Base-by-base conservation (phyloP, 768 basidiomycete species). In the Lentinula edodes region DNA sequence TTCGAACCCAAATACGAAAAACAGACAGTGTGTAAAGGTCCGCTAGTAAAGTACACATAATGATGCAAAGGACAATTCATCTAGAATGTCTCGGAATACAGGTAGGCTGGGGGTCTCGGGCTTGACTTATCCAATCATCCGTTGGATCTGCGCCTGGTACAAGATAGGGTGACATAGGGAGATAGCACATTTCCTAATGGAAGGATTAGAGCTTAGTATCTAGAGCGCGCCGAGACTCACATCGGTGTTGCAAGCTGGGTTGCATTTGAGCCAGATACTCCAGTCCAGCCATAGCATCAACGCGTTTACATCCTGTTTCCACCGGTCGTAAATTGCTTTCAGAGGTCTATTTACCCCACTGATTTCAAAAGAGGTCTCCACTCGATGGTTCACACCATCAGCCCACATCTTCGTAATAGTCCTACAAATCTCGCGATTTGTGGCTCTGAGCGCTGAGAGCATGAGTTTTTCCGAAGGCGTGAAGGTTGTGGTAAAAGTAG, bases 361-460 rank as follows among this genome's bases (percentile, higher is more conserved):
- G 23, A 13, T 28, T 12, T 6, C 7, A n/a, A 16, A 28, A 12
- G 39, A 13, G 46, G n/a, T 45, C 7, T 32, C 42, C 28, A 58
- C 8, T 28, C 18, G 41, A 23, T 58, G 28, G n/a, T 51, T 51
- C 6, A 63, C 65, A 41, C 68, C 68, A 45, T 69, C 48, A 34
- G 66, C 62, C 68, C 68, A 69, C 35, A 66, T 61, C 20, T 42
- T 28, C 4, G 64, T 64, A 18, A 69, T 48, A 6, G 61, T 52
- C 15, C 68, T 62, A 28, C 67, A 69, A 9, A 69, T 69, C 58
- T 69, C 67, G n/a, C 63, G 64, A 51, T 65, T 66, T 28, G 62
- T 64, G 48, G 58, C 64, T 10, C 63, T 58, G 20, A 66, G 63
- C 4, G 68, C 65, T 28, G 36, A 23, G 16, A 69, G 62, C 23